Evolutionary conservation across 1,139 yeast genomes (phyloP).

Genomic region (Saccharomyces pastorianus): DNA sequence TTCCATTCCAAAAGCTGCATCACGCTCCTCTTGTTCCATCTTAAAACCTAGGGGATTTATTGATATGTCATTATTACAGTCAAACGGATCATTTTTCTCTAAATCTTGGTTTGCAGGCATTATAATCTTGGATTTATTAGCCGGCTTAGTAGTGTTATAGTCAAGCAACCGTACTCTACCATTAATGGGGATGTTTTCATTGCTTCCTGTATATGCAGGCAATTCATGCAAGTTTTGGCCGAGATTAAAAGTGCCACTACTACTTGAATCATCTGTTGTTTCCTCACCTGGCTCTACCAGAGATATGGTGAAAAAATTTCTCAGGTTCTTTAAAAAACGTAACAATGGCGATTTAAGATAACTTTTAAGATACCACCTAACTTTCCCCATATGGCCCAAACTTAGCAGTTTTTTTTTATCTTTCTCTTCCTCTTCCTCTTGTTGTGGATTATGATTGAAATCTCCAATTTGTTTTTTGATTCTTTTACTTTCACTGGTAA

Average conservation of each 20-base stretch:
- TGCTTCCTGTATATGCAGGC: background rate
- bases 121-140: background rate
- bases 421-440: conserved; percentile 1
- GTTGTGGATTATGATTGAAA: conserved; percentile 12
- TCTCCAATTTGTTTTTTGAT: conserved; percentile 36
- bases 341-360: conserved; percentile 12
- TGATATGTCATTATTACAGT: background rate
- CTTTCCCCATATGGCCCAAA: conserved; percentile 4
- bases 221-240: background rate
- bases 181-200: background rate
- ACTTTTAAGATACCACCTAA: background rate
- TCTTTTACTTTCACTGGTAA: conserved; percentile 51
- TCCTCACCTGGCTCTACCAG: conserved; percentile 13
- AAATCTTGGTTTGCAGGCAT: background rate
- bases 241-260: background rate
- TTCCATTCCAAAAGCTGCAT: background rate
- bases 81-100: background rate
- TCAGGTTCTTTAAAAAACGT: conserved; percentile 4
- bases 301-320: conserved; percentile 11
- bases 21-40: background rate
- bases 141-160: background rate
- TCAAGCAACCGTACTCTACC: background rate
- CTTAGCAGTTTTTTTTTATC: conserved; percentile 11
- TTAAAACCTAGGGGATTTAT: background rate
- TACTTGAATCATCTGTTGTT: conserved; percentile 4